A percentile compares a stretch with the other conserved stretches of the same genome.
Conservation (phyloP, 2,329 filamentous ascomycete species). For the Aspergillus ruber region DNA sequence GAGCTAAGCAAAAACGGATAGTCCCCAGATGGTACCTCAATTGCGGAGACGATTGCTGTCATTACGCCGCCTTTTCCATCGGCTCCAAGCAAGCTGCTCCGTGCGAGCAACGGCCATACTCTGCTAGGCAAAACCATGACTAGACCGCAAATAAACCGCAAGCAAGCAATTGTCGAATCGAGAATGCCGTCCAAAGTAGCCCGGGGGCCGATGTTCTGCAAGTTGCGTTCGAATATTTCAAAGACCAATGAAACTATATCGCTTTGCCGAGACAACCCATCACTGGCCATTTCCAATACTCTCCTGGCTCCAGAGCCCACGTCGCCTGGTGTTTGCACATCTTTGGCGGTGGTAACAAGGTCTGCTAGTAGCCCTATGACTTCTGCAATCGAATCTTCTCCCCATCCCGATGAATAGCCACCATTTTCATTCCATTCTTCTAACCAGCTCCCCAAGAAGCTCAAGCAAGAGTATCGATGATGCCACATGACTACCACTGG, state of each 20-base stretch:
- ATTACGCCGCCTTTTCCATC: slow-evolving; percentile 72
- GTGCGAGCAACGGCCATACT: slow-evolving; percentile 82
- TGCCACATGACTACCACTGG: slow-evolving; percentile 70
- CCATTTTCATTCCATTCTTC: slow-evolving; percentile 44
- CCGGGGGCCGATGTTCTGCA: slow-evolving; percentile 46
- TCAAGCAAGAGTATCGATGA: slow-evolving; percentile 69
- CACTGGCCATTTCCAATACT: slow-evolving; percentile 46
- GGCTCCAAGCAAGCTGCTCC: slow-evolving; percentile 71
- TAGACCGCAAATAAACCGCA: slow-evolving; percentile 72
- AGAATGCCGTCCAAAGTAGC: slow-evolving; percentile 59
- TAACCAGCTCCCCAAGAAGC: slow-evolving; percentile 66
- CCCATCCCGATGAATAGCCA: slow-evolving; percentile 48
- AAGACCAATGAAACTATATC: slow-evolving; percentile 79
- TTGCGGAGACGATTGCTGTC: slow-evolving; percentile 68
- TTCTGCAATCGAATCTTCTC: slow-evolving; percentile 61
- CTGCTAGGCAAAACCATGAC: slow-evolving; percentile 68
- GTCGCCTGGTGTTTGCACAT: slow-evolving; percentile 20
- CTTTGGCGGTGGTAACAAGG: slow-evolving; percentile 49
- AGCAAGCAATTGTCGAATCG: slow-evolving; percentile 65
- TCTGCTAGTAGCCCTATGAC: slow-evolving; percentile 68
- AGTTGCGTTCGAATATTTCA: slow-evolving; percentile 71
- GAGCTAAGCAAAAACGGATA: slow-evolving; percentile 73
- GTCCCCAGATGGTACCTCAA: slow-evolving; percentile 69
- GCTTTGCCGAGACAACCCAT: slow-evolving; percentile 39
- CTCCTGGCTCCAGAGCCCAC: slow-evolving; percentile 34